Base-by-base conservation (phyloP, 2,329 filamentous ascomycete genomes). In the Cladosporium phlei region DNA sequence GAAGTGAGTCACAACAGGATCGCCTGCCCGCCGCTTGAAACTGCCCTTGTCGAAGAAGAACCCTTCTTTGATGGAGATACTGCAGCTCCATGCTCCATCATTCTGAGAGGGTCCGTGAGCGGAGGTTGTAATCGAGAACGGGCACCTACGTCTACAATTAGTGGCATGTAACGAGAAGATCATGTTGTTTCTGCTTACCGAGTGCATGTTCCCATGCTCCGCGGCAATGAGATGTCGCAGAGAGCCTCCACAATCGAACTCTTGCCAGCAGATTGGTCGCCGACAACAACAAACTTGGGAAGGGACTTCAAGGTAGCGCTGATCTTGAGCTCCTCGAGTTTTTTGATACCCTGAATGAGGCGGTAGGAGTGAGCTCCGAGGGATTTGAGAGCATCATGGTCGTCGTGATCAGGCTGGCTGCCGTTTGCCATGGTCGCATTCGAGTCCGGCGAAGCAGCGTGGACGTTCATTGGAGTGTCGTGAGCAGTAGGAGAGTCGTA, bases 261-360 rank as follows among this genome's bases (percentile, higher is more conserved):
- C 61, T 95, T 95, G 0, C 89, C 90, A 0, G 88, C 85, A 0
- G 80, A 86, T 59, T 95, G 89, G 38, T 95, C 88, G 0, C 89
- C 89, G 0, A 95, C 80, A 0, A 95, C 78, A 5, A 91, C 85
- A 8, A 94, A 80, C 55, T 88, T 87, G 0, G 89, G 88, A 0
- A 95, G 70, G 0, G 79, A 78, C 0, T 88, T 78, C 0, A 71
- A 59, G 4, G 81, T 77, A 14, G 85, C 79, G 39, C 85, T 81
- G 1, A 95, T 81, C 0, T 85, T 86, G 0, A 91, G 74, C 5
- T 82, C 75, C 40, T 87, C 80, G 0, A 95, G 75, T 38, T 84
- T 78, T 3, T 78, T 79, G 0, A 88, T 75, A 0, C 79, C 78
- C 37, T 85, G 74, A 2, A 88, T 82, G 38, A 82, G 79, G 0